Percentiles rank a stretch among this genome's conserved stretches.
Evolutionary conservation across 805 yeast genomes (phyloP).

Genomic region (Nakazawaea siamensis): DNA sequence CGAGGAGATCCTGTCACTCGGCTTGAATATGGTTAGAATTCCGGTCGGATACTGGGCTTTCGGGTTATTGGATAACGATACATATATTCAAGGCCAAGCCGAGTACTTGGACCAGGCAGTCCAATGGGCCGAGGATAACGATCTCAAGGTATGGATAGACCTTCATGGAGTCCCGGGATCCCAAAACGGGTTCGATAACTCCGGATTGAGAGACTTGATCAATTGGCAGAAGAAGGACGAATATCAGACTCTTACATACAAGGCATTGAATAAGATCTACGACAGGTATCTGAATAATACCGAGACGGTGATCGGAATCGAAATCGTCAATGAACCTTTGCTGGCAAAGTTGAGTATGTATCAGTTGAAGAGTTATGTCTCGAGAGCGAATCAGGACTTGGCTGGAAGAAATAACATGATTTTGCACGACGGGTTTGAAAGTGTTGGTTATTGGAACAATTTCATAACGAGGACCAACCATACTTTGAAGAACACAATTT

Average conservation of each 20-base stretch:
- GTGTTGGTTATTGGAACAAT: conserved; percentile 54
- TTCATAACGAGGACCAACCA: conserved; percentile 24
- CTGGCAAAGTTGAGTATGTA: conserved; percentile 59
- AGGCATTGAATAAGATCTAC: conserved; percentile 46
- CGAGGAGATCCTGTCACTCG: conserved; percentile 43
- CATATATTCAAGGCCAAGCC: conserved; percentile 80
- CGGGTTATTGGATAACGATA: conserved; percentile 51
- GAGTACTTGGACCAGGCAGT: conserved; percentile 68
- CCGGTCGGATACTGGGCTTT: conserved; percentile 98
- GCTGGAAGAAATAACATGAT: conserved; percentile 57
- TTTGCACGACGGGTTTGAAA: conserved; percentile 78
- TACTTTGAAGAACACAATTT: conserved; percentile 52
- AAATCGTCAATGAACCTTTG: conserved; percentile 84
- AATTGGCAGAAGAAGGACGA: conserved; percentile 45
- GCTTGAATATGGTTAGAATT: conserved; percentile 79
- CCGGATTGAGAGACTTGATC: conserved; percentile 66
- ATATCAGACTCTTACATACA: conserved; percentile 45
- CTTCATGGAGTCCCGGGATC: conserved; percentile 96
- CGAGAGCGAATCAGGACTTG: conserved; percentile 54
- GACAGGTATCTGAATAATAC: conserved; percentile 60
- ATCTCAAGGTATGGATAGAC: conserved; percentile 80
- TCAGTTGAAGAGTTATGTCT: conserved; percentile 50
- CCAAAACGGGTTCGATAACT: conserved; percentile 93
- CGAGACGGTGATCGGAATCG: conserved; percentile 77
- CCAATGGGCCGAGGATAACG: conserved; percentile 58